A percentile compares a stretch with the other conserved stretches of the same genome.
Evolutionary conservation across 2,329 filamentous ascomycete genomes (phyloP).

Genomic region (Cercospora janseana): DNA sequence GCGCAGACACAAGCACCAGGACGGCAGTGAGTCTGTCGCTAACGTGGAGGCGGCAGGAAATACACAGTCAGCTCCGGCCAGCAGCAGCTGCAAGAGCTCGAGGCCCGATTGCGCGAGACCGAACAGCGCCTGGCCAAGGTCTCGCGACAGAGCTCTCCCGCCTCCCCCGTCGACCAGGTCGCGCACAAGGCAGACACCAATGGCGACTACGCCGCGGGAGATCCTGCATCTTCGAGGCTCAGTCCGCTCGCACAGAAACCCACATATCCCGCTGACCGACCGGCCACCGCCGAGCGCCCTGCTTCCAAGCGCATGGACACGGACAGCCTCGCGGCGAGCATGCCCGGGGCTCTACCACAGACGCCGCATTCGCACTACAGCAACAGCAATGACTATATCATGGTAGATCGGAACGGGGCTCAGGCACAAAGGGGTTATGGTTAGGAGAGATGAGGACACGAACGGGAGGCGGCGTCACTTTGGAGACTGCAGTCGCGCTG

Average conservation of each 20-base stretch:
- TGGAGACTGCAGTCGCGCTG: slow-evolving; percentile 20
- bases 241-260: slow-evolving; percentile 31
- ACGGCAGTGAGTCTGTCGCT: background rate
- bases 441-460: slow-evolving; percentile 13
- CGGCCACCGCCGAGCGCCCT: slow-evolving; percentile 28
- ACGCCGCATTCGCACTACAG: slow-evolving; percentile 22
- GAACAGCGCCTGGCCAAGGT: slow-evolving; percentile 65
- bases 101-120: slow-evolving; percentile 78
- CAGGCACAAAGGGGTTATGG: slow-evolving; percentile 27
- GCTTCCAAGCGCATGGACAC: slow-evolving; percentile 26
- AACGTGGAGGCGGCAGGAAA: slow-evolving; percentile 58
- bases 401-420: slow-evolving; percentile 32
- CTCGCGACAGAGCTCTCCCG: slow-evolving; percentile 31
- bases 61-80: slow-evolving; percentile 71
- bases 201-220: slow-evolving; percentile 24
- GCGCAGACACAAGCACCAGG: background rate
- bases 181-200: slow-evolving; percentile 25
- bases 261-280: slow-evolving; percentile 28
- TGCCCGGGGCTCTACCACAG: slow-evolving; percentile 28
- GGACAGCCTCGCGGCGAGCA: slow-evolving; percentile 26
- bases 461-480: slow-evolving; percentile 3
- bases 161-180: slow-evolving; percentile 23
- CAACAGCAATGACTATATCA: slow-evolving; percentile 35
- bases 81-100: slow-evolving; percentile 80
- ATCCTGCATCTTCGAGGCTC: slow-evolving; percentile 15